Evolutionary conservation across 495 filamentous ascomycete genomes (phyloP), one percentile per base, ranked within the genome.

Genomic region (Aspergillus taichungensis): DNA sequence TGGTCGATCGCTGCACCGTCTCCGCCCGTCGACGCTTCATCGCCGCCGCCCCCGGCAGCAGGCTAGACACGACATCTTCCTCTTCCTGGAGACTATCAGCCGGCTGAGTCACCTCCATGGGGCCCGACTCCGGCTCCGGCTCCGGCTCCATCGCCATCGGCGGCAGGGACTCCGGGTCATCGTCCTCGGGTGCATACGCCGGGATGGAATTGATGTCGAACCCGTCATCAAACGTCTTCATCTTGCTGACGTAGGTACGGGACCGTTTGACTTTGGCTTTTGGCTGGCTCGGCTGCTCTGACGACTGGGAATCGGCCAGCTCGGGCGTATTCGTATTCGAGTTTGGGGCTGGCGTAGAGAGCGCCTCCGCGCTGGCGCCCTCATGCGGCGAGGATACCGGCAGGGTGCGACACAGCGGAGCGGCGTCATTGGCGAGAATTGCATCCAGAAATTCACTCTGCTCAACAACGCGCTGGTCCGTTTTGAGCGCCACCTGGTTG

Each of bases 381-480:
- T 55, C 55, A 12, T 50, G 60, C 2, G 59, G 37, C n/a, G 54
- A 50, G 36, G 57, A 68, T n/a, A 49, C 53, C 1, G 67, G 68
- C 1, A 94, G 74, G 2, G 80, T 73, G 31, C 77, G 76, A 45
- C 83, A 78, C 12, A 96, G 66, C 24, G 72, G 65, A 44, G 75
- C 80, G 4, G 85, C 77, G 67, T 96, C 82, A 43, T 81, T 83
- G 8, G 66, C 79, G 12, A 97, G 62, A 38, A 98, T 95, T 3
- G 86, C 86, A 64, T 95, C 88, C 7, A 98, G 72, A 49, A 98
- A 95, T 50, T 95, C 90, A 39, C 83, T 88, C 60, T 96, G 92
- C 44, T 90, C 82, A 38, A 96, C 82, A 13, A 90, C 79, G 4
- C 87, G 79, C 54, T 90, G 87, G 45, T 87, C 84, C 11, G 90